Conservation (phyloP, 192 early-diverging fungal genomes). For the Coemansia aciculifera region DNA sequence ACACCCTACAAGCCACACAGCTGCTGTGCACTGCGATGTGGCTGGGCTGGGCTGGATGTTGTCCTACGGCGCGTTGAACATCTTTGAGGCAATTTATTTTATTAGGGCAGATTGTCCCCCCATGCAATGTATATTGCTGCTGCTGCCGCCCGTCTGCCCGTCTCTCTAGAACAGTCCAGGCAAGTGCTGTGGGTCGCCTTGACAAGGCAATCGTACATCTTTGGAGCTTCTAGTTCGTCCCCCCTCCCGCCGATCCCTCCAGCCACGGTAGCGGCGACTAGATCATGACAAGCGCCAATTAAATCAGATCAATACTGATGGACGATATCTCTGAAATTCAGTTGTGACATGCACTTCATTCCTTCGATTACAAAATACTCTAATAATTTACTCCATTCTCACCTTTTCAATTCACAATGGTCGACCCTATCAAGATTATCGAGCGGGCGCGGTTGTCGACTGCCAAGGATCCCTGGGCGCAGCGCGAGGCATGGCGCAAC, state of each 20-base stretch:
- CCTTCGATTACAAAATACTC: neutral
- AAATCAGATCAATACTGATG: neutral
- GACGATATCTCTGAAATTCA: neutral
- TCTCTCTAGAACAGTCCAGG: neutral
- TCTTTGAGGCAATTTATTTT: neutral
- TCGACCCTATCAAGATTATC: conserved; percentile 50
- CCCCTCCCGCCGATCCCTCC: neutral
- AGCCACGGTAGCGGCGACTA: neutral
- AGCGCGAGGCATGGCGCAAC: conserved; percentile 72
- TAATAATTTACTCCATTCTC: neutral
- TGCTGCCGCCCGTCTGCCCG: neutral
- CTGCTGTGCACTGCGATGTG: too few relatives aligned
- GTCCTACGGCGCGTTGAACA: neutral
- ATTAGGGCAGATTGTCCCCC: neutral
- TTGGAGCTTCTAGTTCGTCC: neutral
- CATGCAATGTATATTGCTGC: neutral
- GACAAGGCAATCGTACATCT: neutral
- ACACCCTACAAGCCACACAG: neutral
- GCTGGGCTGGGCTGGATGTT: too few relatives aligned
- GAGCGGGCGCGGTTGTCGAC: conserved; percentile 36
- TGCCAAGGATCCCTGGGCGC: conserved; percentile 74
- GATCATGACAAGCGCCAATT: neutral
- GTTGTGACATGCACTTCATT: neutral
- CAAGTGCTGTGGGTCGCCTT: neutral
- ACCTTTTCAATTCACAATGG: conserved; percentile 18